A percentile compares a stretch with the other conserved stretches of the same genome.
phyloP scores from a whole-genome alignment of 129 eudicot species.

The Pseudognaphalium luteoalbum region DNA sequence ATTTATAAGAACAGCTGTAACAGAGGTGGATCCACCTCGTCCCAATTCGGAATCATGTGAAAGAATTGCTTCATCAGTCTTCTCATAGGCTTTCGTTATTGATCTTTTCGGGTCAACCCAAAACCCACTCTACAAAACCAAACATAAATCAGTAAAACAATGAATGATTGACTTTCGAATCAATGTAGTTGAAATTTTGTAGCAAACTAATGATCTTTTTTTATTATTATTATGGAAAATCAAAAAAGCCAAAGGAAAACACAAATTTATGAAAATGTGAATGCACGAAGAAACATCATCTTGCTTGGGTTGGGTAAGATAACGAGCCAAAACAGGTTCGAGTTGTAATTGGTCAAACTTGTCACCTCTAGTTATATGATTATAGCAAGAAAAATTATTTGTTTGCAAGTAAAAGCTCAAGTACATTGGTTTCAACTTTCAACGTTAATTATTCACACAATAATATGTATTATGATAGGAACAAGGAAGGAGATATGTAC shows the following conservation, averaged over 20 bases:
- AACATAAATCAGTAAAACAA: constrained; percentile 4
- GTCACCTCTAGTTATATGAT: too few species aligned
- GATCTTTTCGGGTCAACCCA: constrained; percentile 63
- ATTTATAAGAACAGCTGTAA: constrained; percentile 64
- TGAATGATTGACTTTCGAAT: background rate
- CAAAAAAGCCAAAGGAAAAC: background rate
- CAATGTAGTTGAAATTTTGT: constrained; percentile 6
- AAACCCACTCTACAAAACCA: constrained; percentile 48
- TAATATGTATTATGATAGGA: background rate
- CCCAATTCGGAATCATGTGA: constrained; percentile 55
- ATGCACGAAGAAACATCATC: too few species aligned
- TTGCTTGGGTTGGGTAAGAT: background rate
- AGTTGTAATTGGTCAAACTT: background rate
- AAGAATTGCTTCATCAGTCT: constrained; percentile 65
- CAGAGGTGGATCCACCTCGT: constrained; percentile 76
- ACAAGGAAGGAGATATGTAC: constrained; percentile 24
- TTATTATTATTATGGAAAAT: too few species aligned
- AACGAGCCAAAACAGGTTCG: background rate
- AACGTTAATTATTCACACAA: too few species aligned
- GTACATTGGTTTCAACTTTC: background rate
- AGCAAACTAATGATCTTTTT: background rate
- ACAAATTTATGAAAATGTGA: too few species aligned
- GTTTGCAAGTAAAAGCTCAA: background rate
- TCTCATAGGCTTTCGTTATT: constrained; percentile 62
- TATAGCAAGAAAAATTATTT: background rate